phyloP scores from a whole-genome alignment of 208 protist genomes.

The Porcisia hertigi region DNA sequence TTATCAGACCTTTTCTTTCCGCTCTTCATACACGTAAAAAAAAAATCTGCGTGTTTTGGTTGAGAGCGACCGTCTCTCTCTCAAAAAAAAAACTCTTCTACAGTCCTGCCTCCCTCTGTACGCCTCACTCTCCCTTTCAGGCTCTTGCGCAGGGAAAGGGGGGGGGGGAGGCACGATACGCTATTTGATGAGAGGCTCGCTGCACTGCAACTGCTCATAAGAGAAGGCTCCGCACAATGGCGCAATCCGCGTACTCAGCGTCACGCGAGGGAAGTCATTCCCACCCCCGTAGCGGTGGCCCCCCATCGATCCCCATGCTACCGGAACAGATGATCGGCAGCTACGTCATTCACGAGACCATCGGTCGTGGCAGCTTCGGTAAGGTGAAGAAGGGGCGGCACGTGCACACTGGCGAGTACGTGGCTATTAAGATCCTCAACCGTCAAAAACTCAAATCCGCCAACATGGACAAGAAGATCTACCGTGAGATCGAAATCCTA shows the following conservation, averaged over 20 bases:
- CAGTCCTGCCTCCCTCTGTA: too few relatives aligned
- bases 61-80: too few relatives aligned
- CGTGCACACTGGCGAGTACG: constrained; percentile 94
- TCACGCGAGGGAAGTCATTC: constrained; percentile 20
- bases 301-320: constrained; percentile 5
- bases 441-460: constrained; percentile 95
- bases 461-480: constrained; percentile 93
- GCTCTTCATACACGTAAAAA: too few relatives aligned
- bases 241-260: constrained; percentile 19
- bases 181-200: not conserved
- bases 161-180: not conserved
- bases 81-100: too few relatives aligned
- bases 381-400: constrained; percentile 99
- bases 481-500: constrained; percentile 98
- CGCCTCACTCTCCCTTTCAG: too few relatives aligned
- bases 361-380: constrained; percentile 99
- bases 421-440: constrained; percentile 99
- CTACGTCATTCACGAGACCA: constrained; percentile 98
- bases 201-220: not conserved
- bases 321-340: constrained; percentile 92
- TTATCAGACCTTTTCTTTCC: too few relatives aligned
- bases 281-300: constrained; percentile 12
- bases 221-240: constrained; percentile 11
- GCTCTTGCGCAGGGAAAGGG: too few relatives aligned
- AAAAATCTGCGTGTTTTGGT: too few relatives aligned